These are phyloP conservation scores for Vickermania ingenoplastis DNA, from an alignment of 208 protist species.

Conservation along the genomic window DNA sequence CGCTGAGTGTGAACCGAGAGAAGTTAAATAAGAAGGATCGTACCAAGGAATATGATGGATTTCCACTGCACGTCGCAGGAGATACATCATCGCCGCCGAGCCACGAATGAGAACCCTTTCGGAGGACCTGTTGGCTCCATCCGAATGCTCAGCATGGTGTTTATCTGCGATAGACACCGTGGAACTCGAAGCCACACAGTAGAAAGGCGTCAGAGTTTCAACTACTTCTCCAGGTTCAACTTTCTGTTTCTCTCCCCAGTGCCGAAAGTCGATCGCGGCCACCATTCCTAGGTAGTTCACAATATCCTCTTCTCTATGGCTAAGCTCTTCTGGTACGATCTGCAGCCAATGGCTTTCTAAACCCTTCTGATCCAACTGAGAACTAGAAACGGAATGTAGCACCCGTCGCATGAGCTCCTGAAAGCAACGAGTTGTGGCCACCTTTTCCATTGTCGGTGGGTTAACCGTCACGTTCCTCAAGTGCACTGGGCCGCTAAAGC, in stretches of 20 bases:
- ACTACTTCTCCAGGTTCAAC: conserved; percentile 24
- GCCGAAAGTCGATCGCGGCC: conserved; percentile 78
- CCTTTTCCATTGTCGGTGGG: background rate
- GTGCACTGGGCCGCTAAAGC: background rate
- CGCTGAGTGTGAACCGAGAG: conserved; percentile 20
- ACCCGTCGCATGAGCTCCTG: too few relatives aligned
- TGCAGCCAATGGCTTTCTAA: conserved; percentile 33
- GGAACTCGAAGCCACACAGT: conserved; percentile 12
- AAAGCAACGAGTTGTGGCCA: background rate
- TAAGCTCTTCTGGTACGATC: conserved; percentile 35
- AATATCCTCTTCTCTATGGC: conserved; percentile 14
- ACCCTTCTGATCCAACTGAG: background rate
- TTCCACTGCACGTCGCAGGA: conserved; percentile 56
- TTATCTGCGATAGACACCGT: background rate
- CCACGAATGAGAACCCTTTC: conserved; percentile 34
- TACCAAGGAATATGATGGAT: conserved; percentile 51
- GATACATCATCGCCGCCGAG: conserved; percentile 68
- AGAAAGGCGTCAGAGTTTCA: conserved; percentile 39
- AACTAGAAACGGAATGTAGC: conserved; percentile 1
- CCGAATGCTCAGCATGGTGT: background rate
- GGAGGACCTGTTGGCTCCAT: background rate
- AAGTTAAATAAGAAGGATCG: conserved; percentile 26
- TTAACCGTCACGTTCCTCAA: background rate
- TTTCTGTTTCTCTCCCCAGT: conserved; percentile 44
- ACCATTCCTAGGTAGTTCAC: conserved; percentile 76